phyloP scores from a whole-genome alignment of 2,329 filamentous ascomycete species.

The Furcasterigmium sp. region DNA sequence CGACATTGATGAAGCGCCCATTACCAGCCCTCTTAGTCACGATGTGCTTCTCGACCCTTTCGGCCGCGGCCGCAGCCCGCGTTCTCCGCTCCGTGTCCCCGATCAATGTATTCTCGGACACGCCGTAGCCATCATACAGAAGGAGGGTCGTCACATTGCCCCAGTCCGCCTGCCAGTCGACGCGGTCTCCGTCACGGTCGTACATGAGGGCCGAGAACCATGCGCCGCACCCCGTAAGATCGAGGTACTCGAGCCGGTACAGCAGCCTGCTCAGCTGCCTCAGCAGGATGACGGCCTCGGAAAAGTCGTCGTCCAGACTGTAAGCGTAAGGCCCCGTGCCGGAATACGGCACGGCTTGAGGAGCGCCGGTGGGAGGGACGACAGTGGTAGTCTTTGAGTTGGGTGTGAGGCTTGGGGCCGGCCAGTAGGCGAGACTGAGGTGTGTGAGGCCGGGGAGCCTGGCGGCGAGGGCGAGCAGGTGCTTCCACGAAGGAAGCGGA shows the following conservation, averaged over 20 bases:
- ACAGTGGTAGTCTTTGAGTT: slow-evolving; percentile 45
- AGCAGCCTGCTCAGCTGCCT: slow-evolving; percentile 47
- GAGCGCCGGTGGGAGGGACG: slow-evolving; percentile 19
- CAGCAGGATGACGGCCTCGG: slow-evolving; percentile 51
- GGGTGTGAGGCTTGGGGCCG: slow-evolving; percentile 52
- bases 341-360: slow-evolving; percentile 38
- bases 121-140: slow-evolving; percentile 38
- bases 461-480: slow-evolving; percentile 47
- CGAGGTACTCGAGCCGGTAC: slow-evolving; percentile 56
- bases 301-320: slow-evolving; percentile 52
- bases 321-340: slow-evolving; percentile 55
- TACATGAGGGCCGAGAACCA: slow-evolving; percentile 48
- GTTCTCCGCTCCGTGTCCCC: slow-evolving; percentile 25
- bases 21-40: slow-evolving; percentile 38
- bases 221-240: slow-evolving; percentile 52
- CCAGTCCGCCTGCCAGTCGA: slow-evolving; percentile 52
- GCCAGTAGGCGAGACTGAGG: slow-evolving; percentile 58
- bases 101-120: slow-evolving; percentile 24
- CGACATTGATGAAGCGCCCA: slow-evolving; percentile 44
- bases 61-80: slow-evolving; percentile 31
- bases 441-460: slow-evolving; percentile 53
- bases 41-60: slow-evolving; percentile 42
- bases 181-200: slow-evolving; percentile 35
- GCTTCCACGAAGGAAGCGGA: slow-evolving; percentile 48
- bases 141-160: slow-evolving; percentile 43